Evolutionary conservation across 306 rosid species (phyloP).

Genomic region (Medicago ruthenica): DNA sequence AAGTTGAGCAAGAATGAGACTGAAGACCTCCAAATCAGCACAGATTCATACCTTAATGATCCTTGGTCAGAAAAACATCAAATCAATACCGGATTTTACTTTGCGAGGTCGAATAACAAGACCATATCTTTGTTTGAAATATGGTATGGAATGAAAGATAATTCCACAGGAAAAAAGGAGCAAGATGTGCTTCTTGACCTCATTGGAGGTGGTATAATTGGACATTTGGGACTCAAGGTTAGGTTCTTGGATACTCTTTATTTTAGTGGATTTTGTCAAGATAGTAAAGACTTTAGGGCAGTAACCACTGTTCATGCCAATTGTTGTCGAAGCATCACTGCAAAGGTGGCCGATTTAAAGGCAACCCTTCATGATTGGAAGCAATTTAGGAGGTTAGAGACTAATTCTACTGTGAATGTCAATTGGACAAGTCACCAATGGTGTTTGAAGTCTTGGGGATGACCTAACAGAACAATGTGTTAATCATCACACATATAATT

Average conservation of each 20-base stretch:
- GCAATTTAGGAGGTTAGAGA: constrained; percentile 41
- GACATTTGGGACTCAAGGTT: constrained; percentile 56
- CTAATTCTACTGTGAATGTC: constrained; percentile 2
- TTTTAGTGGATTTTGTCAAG: constrained; percentile 87
- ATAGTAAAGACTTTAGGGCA: constrained; percentile 59
- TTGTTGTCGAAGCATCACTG: constrained; percentile 75
- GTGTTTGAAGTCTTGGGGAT: too few relatives aligned
- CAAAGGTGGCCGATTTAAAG: constrained; percentile 64
- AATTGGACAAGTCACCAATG: too few relatives aligned
- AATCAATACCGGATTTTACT: constrained; percentile 86
- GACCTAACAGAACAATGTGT: too few relatives aligned
- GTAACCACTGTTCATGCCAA: constrained; percentile 78
- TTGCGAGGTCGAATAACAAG: constrained; percentile 64
- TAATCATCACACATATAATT: too few relatives aligned
- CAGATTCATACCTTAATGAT: constrained; percentile 52
- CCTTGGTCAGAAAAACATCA: constrained; percentile 51
- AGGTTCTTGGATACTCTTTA: constrained; percentile 72
- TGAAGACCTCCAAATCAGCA: constrained; percentile 75
- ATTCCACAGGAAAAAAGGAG: constrained; percentile 63
- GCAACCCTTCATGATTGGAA: constrained; percentile 68
- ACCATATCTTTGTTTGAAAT: constrained; percentile 64
- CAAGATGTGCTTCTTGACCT: constrained; percentile 71
- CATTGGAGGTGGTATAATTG: constrained; percentile 47
- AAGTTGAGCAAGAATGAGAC: constrained; percentile 59
- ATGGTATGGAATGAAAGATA: constrained; percentile 70